phyloP scores from a whole-genome alignment of 2,329 filamentous ascomycete genomes.

The Metarhizium anisopliae region DNA sequence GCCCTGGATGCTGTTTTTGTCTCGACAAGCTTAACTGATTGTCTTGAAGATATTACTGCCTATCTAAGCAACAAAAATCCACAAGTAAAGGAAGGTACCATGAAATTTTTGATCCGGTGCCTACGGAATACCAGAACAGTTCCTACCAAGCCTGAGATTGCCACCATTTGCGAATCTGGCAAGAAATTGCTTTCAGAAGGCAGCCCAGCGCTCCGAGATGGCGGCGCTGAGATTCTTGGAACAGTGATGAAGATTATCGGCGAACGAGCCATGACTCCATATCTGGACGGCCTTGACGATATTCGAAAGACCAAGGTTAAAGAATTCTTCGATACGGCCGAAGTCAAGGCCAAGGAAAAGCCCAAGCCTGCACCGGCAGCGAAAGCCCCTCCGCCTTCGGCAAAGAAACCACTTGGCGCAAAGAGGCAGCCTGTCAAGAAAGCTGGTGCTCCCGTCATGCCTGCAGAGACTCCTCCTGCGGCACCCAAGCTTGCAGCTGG shows the following conservation, averaged over 20 bases:
- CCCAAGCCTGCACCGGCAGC: constrained; percentile 69
- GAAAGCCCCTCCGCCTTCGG: constrained; percentile 35
- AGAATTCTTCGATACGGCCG: constrained; percentile 67
- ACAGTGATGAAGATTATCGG: constrained; percentile 98
- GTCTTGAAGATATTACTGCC: constrained; percentile 80
- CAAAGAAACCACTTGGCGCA: constrained; percentile 37
- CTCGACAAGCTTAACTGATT: constrained; percentile 68
- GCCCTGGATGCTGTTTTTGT: constrained; percentile 66
- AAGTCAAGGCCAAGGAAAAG: constrained; percentile 50
- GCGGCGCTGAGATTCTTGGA: constrained; percentile 84
- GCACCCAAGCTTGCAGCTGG: constrained; percentile 39
- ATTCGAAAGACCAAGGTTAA: constrained; percentile 94
- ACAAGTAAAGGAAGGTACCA: constrained; percentile 90
- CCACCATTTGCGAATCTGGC: constrained; percentile 73
- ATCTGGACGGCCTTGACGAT: constrained; percentile 87
- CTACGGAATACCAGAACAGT: constrained; percentile 75
- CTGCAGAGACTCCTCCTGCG: constrained; percentile 41
- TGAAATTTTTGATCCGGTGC: constrained; percentile 86
- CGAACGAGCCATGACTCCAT: constrained; percentile 87
- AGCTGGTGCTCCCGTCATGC: constrained; percentile 29
- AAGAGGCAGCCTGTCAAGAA: constrained; percentile 37
- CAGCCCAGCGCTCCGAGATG: constrained; percentile 74
- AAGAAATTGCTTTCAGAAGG: constrained; percentile 90
- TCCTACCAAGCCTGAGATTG: constrained; percentile 75
- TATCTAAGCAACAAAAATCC: constrained; percentile 92